Base-by-base conservation (phyloP, 805 yeast species). In the Starmerella bacillaris region DNA sequence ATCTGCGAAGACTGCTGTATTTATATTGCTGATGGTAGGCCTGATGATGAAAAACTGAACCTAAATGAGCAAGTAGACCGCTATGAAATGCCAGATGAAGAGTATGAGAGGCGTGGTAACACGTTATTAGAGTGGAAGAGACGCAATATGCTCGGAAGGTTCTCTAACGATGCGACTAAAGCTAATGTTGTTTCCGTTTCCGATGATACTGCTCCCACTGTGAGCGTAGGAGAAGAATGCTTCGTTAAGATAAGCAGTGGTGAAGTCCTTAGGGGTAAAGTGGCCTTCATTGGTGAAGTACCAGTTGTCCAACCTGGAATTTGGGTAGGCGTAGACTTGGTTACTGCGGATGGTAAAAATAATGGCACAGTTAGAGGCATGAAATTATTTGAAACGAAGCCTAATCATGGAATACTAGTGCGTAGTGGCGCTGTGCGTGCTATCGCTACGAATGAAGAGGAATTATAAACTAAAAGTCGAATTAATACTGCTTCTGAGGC, bases 241-340 rank as follows among this genome's bases (percentile, higher is more conserved):
- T 37, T 42, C 53, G 68, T 39, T 6, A 30, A 31, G 2, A 34
- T 44, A 17, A 24, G 26, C 11, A 35, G 45, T 8, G 46, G 62
- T 55, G 46, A 17, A 68, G 64, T 44, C 62, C 93, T 36, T 44
- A 51, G 77, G 26, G 96, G 95, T 3, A 57, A 62, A n/a, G 65
- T 86, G 20, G 59, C 63, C 38, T 86, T 57, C 48, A 58, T 83
- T 11, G 96, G 96, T 2, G 56, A 55, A 27, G 70, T 86, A 1
- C 61, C 69, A 0, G 71, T 65, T 27, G 67, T 83, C 21, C 45
- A 55, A 2, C 40, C 49, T 2, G 47, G 46, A 4, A 22, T 27
- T 1, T 86, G 95, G 94, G 66, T 78, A 21, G 96, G 95, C 0
- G 67, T 86, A 3, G 78, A 74, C 46, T 72, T 83, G 36, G 89